Evolutionary conservation across 495 filamentous ascomycete species (phyloP).

Genomic region (Neurospora tetrasperma): DNA sequence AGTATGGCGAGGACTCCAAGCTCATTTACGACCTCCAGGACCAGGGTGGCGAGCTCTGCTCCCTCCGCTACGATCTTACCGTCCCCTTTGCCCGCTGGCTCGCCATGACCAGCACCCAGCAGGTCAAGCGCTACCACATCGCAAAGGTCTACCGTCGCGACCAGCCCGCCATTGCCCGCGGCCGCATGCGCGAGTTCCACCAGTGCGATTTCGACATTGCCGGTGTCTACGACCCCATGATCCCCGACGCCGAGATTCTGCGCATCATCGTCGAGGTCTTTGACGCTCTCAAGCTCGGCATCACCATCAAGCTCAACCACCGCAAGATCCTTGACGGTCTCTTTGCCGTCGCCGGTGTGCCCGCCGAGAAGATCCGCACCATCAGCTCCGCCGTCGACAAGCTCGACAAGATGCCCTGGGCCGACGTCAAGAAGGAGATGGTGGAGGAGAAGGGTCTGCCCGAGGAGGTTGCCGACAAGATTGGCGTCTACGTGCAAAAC

Average conservation of each 20-base stretch:
- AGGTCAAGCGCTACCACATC: constrained; percentile 85
- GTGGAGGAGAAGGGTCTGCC: constrained; percentile 80
- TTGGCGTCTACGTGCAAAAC: constrained; percentile 67
- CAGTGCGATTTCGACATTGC: constrained; percentile 98
- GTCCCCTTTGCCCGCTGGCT: constrained; percentile 90
- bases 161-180: constrained; percentile 39
- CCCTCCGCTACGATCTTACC: constrained; percentile 79
- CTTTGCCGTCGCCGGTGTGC: constrained; percentile 84
- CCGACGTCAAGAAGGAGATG: constrained; percentile 87
- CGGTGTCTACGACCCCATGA: constrained; percentile 82
- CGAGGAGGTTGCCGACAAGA: constrained; percentile 64
- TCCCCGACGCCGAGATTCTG: constrained; percentile 90
- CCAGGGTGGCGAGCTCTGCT: constrained; percentile 80
- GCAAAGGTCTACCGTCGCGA: constrained; percentile 63
- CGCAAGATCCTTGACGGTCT: constrained; percentile 89
- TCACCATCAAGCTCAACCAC: constrained; percentile 91
- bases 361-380: constrained; percentile 69
- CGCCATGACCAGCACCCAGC: constrained; percentile 72
- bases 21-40: constrained; percentile 85
- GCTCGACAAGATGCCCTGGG: constrained; percentile 86
- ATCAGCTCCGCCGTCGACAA: constrained; percentile 94
- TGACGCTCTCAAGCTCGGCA: constrained; percentile 56
- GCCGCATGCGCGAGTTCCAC: constrained; percentile 92
- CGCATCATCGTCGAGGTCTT: constrained; percentile 80
- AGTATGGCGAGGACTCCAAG: constrained; percentile 82